These are phyloP conservation scores for Elymus sibiricus DNA, from an alignment of 176 grass and related monocot species.

Conservation along the genomic window DNA sequence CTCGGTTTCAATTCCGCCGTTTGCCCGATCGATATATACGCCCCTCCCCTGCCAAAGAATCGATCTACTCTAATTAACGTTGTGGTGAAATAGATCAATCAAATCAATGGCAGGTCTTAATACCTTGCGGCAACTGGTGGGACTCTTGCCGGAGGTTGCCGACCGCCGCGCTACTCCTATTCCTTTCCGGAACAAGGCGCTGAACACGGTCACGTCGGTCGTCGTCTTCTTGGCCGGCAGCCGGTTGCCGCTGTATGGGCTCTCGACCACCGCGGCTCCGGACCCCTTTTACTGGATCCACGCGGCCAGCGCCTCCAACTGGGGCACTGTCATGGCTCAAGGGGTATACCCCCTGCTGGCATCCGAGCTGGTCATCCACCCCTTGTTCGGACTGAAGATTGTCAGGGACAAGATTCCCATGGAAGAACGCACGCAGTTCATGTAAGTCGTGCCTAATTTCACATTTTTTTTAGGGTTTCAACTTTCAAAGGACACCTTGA, in stretches of 20 bases:
- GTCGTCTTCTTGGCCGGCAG: not conserved
- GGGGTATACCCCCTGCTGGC: not conserved
- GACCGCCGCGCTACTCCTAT: not conserved
- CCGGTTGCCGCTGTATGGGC: not conserved
- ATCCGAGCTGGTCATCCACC: not conserved
- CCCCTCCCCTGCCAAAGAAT: too few relatives aligned
- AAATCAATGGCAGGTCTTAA: not conserved
- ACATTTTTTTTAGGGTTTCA: too few relatives aligned
- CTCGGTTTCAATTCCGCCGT: too few relatives aligned
- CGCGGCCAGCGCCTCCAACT: not conserved
- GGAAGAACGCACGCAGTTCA: not conserved
- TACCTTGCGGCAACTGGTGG: not conserved
- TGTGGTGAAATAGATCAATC: too few relatives aligned
- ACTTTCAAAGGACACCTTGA: too few relatives aligned
- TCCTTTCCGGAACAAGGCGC: not conserved
- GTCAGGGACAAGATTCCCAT: not conserved
- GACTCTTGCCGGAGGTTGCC: not conserved
- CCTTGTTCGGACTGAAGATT: not conserved
- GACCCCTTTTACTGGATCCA: not conserved
- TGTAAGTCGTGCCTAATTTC: too few relatives aligned
- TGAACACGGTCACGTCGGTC: not conserved
- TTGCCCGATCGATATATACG: too few relatives aligned
- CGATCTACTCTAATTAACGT: too few relatives aligned
- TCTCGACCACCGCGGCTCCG: not conserved
- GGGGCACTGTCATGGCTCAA: not conserved